phyloP scores from a whole-genome alignment of 2,329 filamentous ascomycete genomes.

The Penicillium sp. region DNA sequence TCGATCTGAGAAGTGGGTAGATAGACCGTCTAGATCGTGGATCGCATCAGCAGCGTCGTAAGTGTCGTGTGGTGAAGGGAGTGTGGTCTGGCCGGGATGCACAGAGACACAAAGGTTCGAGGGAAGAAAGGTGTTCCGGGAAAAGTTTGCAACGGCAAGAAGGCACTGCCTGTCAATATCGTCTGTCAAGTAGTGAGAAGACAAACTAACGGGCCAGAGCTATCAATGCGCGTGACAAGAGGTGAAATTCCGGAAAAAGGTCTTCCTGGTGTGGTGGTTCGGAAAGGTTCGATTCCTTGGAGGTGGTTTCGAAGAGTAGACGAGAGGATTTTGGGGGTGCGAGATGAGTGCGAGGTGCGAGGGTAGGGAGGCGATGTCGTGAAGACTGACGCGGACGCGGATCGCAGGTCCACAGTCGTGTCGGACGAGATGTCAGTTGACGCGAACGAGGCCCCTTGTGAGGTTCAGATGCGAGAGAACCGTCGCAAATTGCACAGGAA shows the following conservation, averaged over 20 bases:
- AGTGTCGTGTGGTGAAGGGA: slow-evolving; percentile 6
- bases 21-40: slow-evolving; percentile 25
- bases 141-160: slow-evolving; percentile 10
- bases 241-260: slow-evolving; percentile 12
- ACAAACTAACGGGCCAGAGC: slow-evolving; percentile 4
- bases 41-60: slow-evolving; percentile 29
- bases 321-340: not conserved
- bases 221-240: slow-evolving; percentile 8
- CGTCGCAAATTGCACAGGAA: slow-evolving; percentile 33
- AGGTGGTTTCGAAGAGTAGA: not conserved
- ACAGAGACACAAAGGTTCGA: slow-evolving; percentile 11
- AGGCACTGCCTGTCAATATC: slow-evolving; percentile 23
- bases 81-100: slow-evolving; percentile 16
- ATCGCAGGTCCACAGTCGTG: slow-evolving; percentile 8
- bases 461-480: slow-evolving; percentile 13
- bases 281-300: not conserved
- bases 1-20: slow-evolving; percentile 4
- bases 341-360: not conserved
- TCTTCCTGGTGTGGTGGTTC: slow-evolving; percentile 3
- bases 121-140: not conserved
- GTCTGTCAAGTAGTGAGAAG: slow-evolving; percentile 2
- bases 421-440: not conserved
- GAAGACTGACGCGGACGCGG: slow-evolving; percentile 1
- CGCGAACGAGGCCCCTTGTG: slow-evolving; percentile 18
- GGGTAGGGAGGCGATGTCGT: not conserved